Conservation (phyloP, 495 filamentous ascomycete species). For the Pseudomonodictys pantanalensis region DNA sequence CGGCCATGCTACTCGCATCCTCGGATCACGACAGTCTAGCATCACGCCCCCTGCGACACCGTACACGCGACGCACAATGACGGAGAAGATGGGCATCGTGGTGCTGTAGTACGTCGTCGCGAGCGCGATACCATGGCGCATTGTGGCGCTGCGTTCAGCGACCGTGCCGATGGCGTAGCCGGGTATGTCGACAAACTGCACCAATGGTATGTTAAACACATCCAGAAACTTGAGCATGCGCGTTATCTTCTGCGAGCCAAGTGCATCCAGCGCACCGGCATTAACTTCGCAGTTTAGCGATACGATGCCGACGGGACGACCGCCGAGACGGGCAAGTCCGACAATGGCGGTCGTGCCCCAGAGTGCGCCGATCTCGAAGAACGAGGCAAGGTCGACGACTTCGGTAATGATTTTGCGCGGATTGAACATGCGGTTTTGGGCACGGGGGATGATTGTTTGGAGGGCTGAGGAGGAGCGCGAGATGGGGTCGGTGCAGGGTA, state of each 20-base stretch:
- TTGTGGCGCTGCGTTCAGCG: slow-evolving; percentile 59
- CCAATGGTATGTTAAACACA: slow-evolving; percentile 60
- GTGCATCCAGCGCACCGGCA: slow-evolving; percentile 59
- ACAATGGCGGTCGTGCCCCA: slow-evolving; percentile 62
- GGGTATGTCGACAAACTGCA: slow-evolving; percentile 62
- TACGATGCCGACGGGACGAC: slow-evolving; percentile 56
- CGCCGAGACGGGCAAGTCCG: slow-evolving; percentile 56
- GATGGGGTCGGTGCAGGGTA: slow-evolving; percentile 48
- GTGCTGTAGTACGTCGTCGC: slow-evolving; percentile 59
- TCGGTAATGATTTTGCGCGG: slow-evolving; percentile 54
- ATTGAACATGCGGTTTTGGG: slow-evolving; percentile 60
- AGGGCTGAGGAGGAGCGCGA: slow-evolving; percentile 49
- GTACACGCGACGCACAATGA: slow-evolving; percentile 56
- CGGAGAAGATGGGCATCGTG: slow-evolving; percentile 58
- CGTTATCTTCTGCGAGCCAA: slow-evolving; percentile 58
- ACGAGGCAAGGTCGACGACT: slow-evolving; percentile 54
- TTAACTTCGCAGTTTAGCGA: slow-evolving; percentile 57
- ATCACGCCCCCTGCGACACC: slow-evolving; percentile 63
- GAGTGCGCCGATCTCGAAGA: slow-evolving; percentile 61
- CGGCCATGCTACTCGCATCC: slow-evolving; percentile 61
- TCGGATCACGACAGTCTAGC: slow-evolving; percentile 58
- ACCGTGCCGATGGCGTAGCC: slow-evolving; percentile 63
- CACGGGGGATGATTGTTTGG: slow-evolving; percentile 56
- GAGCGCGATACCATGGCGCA: slow-evolving; percentile 60
- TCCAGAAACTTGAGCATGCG: slow-evolving; percentile 60